Conservation (phyloP, 2,329 filamentous ascomycete genomes). For the Huntiella abstrusa region DNA sequence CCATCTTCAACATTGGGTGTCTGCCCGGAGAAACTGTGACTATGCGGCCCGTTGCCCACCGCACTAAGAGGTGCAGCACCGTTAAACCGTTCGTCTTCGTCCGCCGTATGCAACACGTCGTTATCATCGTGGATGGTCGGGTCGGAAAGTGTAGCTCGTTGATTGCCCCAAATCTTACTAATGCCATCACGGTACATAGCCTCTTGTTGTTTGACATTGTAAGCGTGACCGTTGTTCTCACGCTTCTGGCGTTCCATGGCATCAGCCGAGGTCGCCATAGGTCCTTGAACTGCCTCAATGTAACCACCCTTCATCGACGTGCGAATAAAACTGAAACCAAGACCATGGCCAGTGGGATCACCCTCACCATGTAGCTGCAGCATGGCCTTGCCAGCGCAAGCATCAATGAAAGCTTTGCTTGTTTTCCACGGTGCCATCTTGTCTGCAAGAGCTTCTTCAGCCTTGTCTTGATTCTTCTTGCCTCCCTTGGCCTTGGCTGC, state of each 20-base stretch:
- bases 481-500: slow-evolving; percentile 17
- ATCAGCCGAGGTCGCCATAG: slow-evolving; percentile 52
- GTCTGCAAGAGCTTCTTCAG: slow-evolving; percentile 58
- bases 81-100: slow-evolving; percentile 52
- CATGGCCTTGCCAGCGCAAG: slow-evolving; percentile 91
- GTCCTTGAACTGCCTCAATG: slow-evolving; percentile 58
- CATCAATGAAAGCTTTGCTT: slow-evolving; percentile 89
- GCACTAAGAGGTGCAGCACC: slow-evolving; percentile 16
- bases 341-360: slow-evolving; percentile 80
- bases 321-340: slow-evolving; percentile 93
- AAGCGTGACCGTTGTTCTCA: slow-evolving; percentile 82
- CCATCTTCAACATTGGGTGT: slow-evolving; percentile 52
- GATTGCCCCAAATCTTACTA: slow-evolving; percentile 76
- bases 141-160: slow-evolving; percentile 61
- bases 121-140: slow-evolving; percentile 46
- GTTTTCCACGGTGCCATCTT: slow-evolving; percentile 92
- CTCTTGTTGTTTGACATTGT: slow-evolving; percentile 92
- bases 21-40: slow-evolving; percentile 41
- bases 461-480: slow-evolving; percentile 28
- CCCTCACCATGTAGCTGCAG: slow-evolving; percentile 84
- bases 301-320: slow-evolving; percentile 98
- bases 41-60: neutral
- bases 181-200: slow-evolving; percentile 84
- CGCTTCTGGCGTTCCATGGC: slow-evolving; percentile 75
- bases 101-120: slow-evolving; percentile 37